Base-by-base conservation (phyloP, 2,329 filamentous ascomycete species). In the Lachnellula occidentalis region DNA sequence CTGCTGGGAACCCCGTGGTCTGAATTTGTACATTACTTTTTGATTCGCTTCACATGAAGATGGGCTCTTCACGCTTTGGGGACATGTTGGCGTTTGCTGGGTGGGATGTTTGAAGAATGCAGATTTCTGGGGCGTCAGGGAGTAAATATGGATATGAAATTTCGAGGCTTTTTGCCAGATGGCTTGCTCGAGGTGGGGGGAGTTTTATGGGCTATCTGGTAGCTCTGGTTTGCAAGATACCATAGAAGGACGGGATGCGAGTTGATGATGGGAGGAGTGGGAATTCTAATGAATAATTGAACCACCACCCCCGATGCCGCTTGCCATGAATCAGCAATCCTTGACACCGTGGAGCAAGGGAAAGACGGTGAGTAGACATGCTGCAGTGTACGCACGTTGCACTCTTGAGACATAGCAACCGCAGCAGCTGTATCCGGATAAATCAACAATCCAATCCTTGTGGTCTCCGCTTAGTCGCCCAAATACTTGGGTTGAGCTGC, bases 1-100 rank as follows among this genome's bases (percentile, higher is more conserved):
- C 62, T n/a, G 59, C 61, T n/a, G 64, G 63, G 27, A 58, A 54
- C 53, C 36, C 50, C 15, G 27, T 24, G 14, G 45, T 45, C n/a
- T 51, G 15, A 36, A 22, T 21, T 22, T 14, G 8, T 21, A 24
- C 11, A 27, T n/a, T 22, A 15, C 17, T 42, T 50, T 50, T 42
- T 9, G 31, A 21, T 51, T 51, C 24, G 34, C 22, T 45, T 34
- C 21, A 46, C 12, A 21, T 14, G 17, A 8, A 36, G 39, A n/a
- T 21, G 7, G 52, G 31, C 27, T 50, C 31, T 50, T 31, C 45
- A 34, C 17, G n/a, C 21, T 49, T 42, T 41, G 45, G 37, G 39
- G 21, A 34, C 24, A 31, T 21, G 11, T 45, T 36, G 37, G 51
- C 24, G 50, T 43, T 50, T 50, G 14, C 45, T 37, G 34, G 48